These are phyloP conservation scores for Asterophora lycoperdoides DNA, from an alignment of 768 basidiomycete species.

Conservation along the genomic window DNA sequence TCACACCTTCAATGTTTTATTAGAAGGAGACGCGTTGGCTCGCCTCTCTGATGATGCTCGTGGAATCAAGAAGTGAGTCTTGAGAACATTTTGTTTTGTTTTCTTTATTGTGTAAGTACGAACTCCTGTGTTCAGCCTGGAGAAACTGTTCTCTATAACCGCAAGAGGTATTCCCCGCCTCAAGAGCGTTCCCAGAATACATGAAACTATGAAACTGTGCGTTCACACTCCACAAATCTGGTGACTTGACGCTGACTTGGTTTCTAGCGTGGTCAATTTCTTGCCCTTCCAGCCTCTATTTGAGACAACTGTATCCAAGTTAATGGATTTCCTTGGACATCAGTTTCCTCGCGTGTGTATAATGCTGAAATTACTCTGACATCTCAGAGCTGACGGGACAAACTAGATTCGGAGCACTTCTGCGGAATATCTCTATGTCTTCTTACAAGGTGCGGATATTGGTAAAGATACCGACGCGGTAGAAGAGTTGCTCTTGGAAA, in stretches of 20 bases:
- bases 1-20: conserved; percentile 67
- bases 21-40: conserved; percentile 62
- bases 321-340: conserved; percentile 70
- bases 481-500: conserved; percentile 72
- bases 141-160: conserved; percentile 49
- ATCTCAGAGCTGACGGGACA: background rate
- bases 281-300: conserved; percentile 48
- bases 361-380: background rate
- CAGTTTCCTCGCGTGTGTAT: conserved; percentile 70
- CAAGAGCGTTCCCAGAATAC: conserved; percentile 81
- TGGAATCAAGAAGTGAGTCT: conserved; percentile 52
- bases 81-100: background rate
- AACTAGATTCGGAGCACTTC: conserved; percentile 71
- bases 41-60: conserved; percentile 39
- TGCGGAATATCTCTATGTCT: conserved; percentile 79
- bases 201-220: conserved; percentile 82
- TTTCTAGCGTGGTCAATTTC: conserved; percentile 59
- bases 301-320: conserved; percentile 35
- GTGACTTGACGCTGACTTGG: background rate
- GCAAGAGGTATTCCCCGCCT: conserved; percentile 61
- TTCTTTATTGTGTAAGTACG: conserved; percentile 1
- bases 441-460: conserved; percentile 66
- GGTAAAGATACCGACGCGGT: conserved; percentile 59
- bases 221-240: conserved; percentile 13
- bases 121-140: conserved; percentile 38